Evolutionary conservation across 495 filamentous ascomycete genomes (phyloP).

Genomic region (Polyplosphaeria fusca): DNA sequence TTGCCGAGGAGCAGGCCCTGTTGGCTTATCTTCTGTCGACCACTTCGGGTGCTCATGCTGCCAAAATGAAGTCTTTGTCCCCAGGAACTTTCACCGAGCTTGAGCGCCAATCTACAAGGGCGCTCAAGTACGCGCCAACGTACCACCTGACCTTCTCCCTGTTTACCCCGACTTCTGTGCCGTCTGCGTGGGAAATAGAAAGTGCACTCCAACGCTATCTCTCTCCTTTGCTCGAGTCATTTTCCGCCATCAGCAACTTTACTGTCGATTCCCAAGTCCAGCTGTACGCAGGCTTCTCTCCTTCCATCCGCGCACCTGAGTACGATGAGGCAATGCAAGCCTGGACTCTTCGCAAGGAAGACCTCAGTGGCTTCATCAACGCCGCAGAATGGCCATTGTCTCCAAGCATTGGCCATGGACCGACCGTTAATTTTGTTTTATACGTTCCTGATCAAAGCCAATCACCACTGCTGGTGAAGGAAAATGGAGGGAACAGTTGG

Average conservation of each 20-base stretch:
- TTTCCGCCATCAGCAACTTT: constrained; percentile 86
- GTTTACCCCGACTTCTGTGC: constrained; percentile 72
- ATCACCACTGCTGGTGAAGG: constrained; percentile 64
- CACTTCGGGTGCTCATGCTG: constrained; percentile 22
- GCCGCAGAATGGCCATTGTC: constrained; percentile 96
- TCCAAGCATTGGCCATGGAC: constrained; percentile 87
- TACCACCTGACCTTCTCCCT: constrained; percentile 96
- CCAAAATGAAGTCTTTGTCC: constrained; percentile 40
- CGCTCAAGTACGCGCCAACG: constrained; percentile 86
- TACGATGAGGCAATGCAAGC: constrained; percentile 50
- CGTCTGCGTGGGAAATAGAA: constrained; percentile 91
- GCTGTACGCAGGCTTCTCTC: constrained; percentile 75
- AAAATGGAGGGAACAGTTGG: constrained; percentile 79
- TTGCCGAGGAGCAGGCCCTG: constrained; percentile 84
- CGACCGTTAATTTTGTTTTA: constrained; percentile 92
- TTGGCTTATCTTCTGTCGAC: constrained; percentile 77
- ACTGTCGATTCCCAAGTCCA: constrained; percentile 96
- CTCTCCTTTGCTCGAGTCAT: constrained; percentile 70
- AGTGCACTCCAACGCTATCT: constrained; percentile 77
- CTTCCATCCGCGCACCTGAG: constrained; percentile 62
- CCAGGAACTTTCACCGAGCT: constrained; percentile 53
- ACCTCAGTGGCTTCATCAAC: constrained; percentile 92
- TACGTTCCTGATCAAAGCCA: constrained; percentile 67
- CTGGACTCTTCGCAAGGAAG: constrained; percentile 77
- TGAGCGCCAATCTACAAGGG: constrained; percentile 64